Evolutionary conservation across 1,284 basidiomycete genomes (phyloP).

Genomic region (Marasmius fiardii): DNA sequence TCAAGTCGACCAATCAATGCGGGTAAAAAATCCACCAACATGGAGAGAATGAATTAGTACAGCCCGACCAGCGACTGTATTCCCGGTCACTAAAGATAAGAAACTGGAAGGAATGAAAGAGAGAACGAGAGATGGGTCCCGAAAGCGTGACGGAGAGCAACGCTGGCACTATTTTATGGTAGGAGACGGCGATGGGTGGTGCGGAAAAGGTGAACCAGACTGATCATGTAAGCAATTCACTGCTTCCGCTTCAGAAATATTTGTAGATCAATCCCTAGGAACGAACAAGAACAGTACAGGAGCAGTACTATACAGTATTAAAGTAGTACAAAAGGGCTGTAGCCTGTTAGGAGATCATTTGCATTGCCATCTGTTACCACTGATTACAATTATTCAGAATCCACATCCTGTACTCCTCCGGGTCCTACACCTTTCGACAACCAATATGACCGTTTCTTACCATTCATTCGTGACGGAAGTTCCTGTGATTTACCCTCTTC

Average conservation of each 20-base stretch:
- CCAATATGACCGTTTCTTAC: conserved; percentile 42
- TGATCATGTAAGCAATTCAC: neutral
- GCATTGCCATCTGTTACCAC: too few species aligned
- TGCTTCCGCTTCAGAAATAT: neutral
- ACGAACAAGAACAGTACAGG: too few species aligned
- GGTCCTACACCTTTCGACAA: conserved; percentile 37
- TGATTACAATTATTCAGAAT: neutral
- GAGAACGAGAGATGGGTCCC: neutral
- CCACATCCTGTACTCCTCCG: neutral
- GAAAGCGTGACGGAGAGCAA: neutral
- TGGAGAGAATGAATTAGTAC: neutral
- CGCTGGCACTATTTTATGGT: neutral
- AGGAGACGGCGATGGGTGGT: neutral
- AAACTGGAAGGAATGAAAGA: neutral
- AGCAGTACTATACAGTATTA: too few species aligned
- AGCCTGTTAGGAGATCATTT: too few species aligned
- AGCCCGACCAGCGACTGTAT: conserved; percentile 7
- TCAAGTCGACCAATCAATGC: neutral
- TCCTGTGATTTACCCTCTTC: conserved; percentile 14
- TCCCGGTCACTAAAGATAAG: neutral
- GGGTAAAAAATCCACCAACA: neutral
- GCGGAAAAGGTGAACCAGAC: neutral
- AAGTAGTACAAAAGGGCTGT: too few species aligned
- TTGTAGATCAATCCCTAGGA: neutral
- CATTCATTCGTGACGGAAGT: conserved; percentile 12